These are phyloP conservation scores for Fraxinus velutina DNA, from an alignment of 305 asterid species.

Conservation along the genomic window DNA sequence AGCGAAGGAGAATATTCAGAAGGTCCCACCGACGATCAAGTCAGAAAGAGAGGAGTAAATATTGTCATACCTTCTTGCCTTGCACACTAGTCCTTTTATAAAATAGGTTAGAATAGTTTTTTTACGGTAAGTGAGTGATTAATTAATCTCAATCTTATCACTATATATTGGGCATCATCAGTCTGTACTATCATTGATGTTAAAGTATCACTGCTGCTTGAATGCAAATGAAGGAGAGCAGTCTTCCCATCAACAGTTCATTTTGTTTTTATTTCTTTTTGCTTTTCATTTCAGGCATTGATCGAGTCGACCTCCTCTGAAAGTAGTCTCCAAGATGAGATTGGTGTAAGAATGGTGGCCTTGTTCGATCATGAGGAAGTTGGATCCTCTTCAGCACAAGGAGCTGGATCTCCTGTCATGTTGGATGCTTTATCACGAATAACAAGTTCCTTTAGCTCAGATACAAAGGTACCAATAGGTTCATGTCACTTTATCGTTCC, in stretches of 20 bases:
- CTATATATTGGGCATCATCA: not conserved
- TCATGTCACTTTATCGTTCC: not conserved
- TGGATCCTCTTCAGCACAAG: conserved; percentile 94
- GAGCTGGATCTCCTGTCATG: conserved; percentile 94
- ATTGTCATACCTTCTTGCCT: not conserved
- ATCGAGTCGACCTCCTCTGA: conserved; percentile 71
- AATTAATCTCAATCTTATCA: not conserved
- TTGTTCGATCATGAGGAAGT: conserved; percentile 95
- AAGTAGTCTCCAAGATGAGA: conserved; percentile 74
- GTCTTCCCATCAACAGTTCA: not conserved
- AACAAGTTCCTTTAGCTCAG: conserved; percentile 68
- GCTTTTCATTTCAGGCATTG: conserved; percentile 62
- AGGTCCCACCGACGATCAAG: not conserved
- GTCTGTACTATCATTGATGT: not conserved
- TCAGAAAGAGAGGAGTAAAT: not conserved
- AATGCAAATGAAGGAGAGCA: not conserved
- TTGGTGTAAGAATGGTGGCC: conserved; percentile 83
- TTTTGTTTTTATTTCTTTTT: conserved; percentile 13
- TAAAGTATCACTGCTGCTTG: not conserved
- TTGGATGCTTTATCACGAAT: conserved; percentile 85
- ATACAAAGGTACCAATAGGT: conserved; percentile 54
- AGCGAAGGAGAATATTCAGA: not conserved
- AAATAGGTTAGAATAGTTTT: not conserved
- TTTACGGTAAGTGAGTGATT: not conserved
- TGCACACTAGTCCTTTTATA: not conserved